Evolutionary conservation across 768 basidiomycete species (phyloP).

Genomic region (Dioszegia crocea): DNA sequence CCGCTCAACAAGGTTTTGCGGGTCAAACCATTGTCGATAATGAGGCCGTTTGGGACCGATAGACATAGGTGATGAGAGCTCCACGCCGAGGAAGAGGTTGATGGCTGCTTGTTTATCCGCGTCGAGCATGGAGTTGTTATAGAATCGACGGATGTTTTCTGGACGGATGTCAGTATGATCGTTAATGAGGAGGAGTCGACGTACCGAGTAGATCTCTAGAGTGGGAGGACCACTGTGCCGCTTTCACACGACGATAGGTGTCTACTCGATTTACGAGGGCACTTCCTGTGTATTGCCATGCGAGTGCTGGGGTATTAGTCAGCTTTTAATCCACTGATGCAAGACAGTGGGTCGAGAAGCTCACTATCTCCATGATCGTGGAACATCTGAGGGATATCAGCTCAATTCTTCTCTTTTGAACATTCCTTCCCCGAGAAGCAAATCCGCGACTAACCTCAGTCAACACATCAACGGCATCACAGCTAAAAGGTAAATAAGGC

Average conservation of each 20-base stretch:
- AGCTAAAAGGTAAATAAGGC: constrained; percentile 83
- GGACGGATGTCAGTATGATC: background rate
- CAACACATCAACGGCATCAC: constrained; percentile 90
- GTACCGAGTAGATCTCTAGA: constrained; percentile 70
- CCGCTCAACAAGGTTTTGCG: constrained; percentile 51
- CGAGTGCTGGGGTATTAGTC: constrained; percentile 66
- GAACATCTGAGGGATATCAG: constrained; percentile 71
- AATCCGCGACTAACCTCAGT: constrained; percentile 57
- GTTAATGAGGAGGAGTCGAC: background rate
- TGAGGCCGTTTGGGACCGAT: constrained; percentile 59
- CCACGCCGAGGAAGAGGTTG: constrained; percentile 82
- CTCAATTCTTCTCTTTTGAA: background rate
- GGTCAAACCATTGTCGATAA: constrained; percentile 80
- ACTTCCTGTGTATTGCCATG: constrained; percentile 93
- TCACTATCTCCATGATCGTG: constrained; percentile 93
- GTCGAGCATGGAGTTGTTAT: constrained; percentile 89
- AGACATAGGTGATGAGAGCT: constrained; percentile 30
- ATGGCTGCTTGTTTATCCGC: constrained; percentile 97
- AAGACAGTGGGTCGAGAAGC: constrained; percentile 38
- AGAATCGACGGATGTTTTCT: constrained; percentile 89
- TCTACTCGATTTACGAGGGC: constrained; percentile 94
- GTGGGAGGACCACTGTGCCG: constrained; percentile 96
- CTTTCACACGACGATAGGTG: constrained; percentile 72
- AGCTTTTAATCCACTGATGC: background rate
- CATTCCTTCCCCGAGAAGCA: background rate